These are phyloP conservation scores for Aspergillus sp. DNA, from an alignment of 2,329 filamentous ascomycete genomes.

Conservation along the genomic window DNA sequence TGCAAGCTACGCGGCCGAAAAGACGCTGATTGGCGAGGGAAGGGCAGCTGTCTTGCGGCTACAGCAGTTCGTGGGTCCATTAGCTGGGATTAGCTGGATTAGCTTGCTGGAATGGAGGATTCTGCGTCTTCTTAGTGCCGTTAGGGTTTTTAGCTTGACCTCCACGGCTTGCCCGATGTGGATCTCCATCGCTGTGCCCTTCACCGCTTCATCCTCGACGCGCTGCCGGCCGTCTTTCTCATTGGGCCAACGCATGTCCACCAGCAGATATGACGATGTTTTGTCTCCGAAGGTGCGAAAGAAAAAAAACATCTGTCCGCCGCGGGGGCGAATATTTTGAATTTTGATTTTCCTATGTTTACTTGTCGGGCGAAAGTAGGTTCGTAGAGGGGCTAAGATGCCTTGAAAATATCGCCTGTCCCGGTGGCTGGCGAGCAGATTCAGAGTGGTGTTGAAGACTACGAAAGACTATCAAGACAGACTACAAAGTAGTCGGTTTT, in stretches of 20 bases:
- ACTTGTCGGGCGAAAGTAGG: neutral
- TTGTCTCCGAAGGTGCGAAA: neutral
- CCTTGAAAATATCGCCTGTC: neutral
- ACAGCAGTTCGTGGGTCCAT: conserved; percentile 2
- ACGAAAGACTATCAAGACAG: too few species aligned
- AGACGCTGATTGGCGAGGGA: neutral
- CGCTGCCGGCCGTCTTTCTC: neutral
- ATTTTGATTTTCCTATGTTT: neutral
- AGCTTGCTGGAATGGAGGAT: neutral
- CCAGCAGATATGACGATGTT: neutral
- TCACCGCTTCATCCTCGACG: neutral
- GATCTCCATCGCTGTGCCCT: neutral
- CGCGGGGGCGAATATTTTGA: neutral
- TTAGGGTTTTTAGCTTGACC: neutral
- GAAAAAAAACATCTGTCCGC: neutral
- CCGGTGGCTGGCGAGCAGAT: neutral
- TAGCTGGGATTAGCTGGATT: too few species aligned
- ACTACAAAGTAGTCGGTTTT: too few species aligned
- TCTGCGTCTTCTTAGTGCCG: neutral
- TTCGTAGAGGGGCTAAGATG: neutral
- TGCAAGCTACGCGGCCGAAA: neutral
- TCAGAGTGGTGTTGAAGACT: neutral
- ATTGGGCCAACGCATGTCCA: conserved; percentile 1
- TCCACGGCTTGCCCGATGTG: neutral
- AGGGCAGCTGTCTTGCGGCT: neutral